These are phyloP conservation scores for Noccaea bulbosa DNA, from an alignment of 345 rosid genomes.

Conservation along the genomic window DNA sequence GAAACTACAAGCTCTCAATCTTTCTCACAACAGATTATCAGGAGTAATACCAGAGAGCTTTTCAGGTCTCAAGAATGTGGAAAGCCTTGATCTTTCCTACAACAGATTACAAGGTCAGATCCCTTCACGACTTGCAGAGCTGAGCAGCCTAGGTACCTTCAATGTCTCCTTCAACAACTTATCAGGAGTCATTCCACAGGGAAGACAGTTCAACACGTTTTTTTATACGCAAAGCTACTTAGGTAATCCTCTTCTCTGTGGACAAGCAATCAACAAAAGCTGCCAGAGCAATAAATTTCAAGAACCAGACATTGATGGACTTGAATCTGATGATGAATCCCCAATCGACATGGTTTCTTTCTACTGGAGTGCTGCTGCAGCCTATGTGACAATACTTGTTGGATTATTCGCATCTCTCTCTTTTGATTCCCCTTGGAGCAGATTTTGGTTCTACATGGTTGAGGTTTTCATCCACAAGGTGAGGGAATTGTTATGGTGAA, in stretches of 20 bases:
- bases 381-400: constrained; percentile 17
- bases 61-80: constrained; percentile 39
- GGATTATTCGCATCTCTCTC: constrained; percentile 11
- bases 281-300: background rate
- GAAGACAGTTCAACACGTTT: constrained; percentile 23
- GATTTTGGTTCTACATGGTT: constrained; percentile 20
- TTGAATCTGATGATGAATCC: background rate
- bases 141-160: background rate
- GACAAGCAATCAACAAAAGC: constrained; percentile 6
- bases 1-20: constrained; percentile 25
- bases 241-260: constrained; percentile 25
- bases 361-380: constrained; percentile 16
- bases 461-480: constrained; percentile 20
- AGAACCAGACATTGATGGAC: background rate
- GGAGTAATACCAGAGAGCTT: constrained; percentile 39
- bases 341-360: background rate
- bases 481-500: background rate
- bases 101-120: constrained; percentile 7
- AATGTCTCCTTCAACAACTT: constrained; percentile 13
- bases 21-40: constrained; percentile 43
- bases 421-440: constrained; percentile 36
- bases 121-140: constrained; percentile 5
- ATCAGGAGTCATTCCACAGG: constrained; percentile 20
- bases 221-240: constrained; percentile 2
- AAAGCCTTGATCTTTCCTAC: constrained; percentile 45